phyloP scores from a whole-genome alignment of 2,329 filamentous ascomycete genomes.

The Pyrenophora teres region DNA sequence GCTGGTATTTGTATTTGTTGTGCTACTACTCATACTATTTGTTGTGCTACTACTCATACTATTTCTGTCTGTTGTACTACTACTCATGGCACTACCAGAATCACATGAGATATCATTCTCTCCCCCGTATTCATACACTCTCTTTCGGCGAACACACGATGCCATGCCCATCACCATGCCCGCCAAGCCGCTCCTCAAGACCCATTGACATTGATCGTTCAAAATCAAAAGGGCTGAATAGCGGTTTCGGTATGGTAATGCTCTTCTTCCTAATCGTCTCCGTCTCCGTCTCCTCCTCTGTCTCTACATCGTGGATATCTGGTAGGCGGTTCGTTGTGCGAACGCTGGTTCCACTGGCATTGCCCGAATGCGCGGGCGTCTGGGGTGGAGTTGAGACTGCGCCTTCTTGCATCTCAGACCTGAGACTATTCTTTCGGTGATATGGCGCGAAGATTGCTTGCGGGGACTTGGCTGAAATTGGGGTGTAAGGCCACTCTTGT shows the following conservation, averaged over 20 bases:
- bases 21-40: too few species aligned
- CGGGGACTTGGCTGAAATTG: too few species aligned
- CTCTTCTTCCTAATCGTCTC: constrained; percentile 31
- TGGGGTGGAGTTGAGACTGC: neutral
- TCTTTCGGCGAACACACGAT: too few species aligned
- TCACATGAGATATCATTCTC: too few species aligned
- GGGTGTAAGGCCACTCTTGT: neutral
- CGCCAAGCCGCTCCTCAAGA: neutral
- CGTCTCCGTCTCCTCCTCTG: constrained; percentile 2
- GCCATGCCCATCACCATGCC: too few species aligned
- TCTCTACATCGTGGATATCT: too few species aligned
- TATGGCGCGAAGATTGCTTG: too few species aligned
- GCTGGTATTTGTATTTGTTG: too few species aligned
- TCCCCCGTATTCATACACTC: too few species aligned
- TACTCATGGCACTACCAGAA: too few species aligned
- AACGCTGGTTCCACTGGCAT: constrained; percentile 30
- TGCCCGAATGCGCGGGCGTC: constrained; percentile 28
- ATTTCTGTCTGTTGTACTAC: too few species aligned
- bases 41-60: too few species aligned
- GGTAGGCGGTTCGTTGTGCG: constrained; percentile 18
- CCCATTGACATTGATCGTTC: constrained; percentile 4
- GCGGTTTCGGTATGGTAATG: constrained; percentile 29
- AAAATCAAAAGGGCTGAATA: constrained; percentile 28
- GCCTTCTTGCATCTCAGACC: constrained; percentile 10
- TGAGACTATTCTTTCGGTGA: neutral